These are phyloP conservation scores for Leucaena leucocephala DNA, from an alignment of 306 rosid species.

Conservation along the genomic window DNA sequence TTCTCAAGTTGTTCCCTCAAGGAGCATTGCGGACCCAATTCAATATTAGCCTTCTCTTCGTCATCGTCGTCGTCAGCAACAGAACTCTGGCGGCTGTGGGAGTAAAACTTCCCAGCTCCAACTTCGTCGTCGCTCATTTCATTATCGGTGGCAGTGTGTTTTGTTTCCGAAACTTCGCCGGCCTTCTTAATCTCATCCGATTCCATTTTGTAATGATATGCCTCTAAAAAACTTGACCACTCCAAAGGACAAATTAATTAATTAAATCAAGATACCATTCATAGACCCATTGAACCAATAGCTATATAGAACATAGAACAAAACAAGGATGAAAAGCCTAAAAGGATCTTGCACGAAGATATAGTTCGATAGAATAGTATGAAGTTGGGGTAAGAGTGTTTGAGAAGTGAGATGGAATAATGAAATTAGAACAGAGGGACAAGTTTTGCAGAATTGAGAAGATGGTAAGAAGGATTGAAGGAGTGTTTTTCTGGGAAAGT, in stretches of 20 bases:
- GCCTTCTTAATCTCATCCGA: slow-evolving; percentile 39
- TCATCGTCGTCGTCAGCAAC: slow-evolving; percentile 76
- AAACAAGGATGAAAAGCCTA: neutral
- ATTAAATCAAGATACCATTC: slow-evolving; percentile 47
- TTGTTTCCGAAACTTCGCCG: slow-evolving; percentile 15
- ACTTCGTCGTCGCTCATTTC: slow-evolving; percentile 8
- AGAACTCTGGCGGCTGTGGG: slow-evolving; percentile 62
- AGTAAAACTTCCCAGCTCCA: slow-evolving; percentile 17
- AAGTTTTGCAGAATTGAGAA: slow-evolving; percentile 39
- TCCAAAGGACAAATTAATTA: slow-evolving; percentile 42
- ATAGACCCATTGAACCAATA: slow-evolving; percentile 40
- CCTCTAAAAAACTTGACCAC: slow-evolving; percentile 48
- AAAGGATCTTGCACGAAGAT: neutral
- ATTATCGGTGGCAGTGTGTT: neutral
- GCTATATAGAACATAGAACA: neutral
- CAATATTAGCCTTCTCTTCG: slow-evolving; percentile 59
- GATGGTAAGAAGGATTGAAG: slow-evolving; percentile 7
- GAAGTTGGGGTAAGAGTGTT: slow-evolving; percentile 14
- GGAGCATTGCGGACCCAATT: slow-evolving; percentile 83
- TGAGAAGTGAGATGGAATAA: slow-evolving; percentile 18
- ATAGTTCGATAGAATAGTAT: neutral
- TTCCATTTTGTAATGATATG: slow-evolving; percentile 48
- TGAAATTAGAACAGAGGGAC: neutral
- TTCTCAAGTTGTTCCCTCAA: slow-evolving; percentile 85
- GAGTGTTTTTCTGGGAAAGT: slow-evolving; percentile 26